Conservation (phyloP, 73 alveolate species). For the Tetrahymena malaccensis region DNA sequence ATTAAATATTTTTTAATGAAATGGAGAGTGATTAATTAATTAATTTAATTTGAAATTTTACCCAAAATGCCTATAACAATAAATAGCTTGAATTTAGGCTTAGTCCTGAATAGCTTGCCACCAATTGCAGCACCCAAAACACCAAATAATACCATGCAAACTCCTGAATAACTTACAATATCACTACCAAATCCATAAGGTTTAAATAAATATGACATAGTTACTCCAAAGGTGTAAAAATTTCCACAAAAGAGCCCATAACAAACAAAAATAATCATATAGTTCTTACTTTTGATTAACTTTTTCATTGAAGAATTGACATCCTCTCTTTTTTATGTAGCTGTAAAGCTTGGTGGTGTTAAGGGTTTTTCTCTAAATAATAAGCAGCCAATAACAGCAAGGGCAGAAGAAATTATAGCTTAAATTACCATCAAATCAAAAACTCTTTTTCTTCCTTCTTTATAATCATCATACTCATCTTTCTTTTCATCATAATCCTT, state of each 20-base stretch:
- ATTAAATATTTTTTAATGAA: background rate
- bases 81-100: background rate
- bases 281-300: background rate
- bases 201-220: background rate
- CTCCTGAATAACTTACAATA: background rate
- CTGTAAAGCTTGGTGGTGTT: background rate
- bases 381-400: background rate
- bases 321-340: background rate
- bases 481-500: background rate
- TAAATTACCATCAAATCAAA: background rate
- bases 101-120: background rate
- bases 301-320: background rate
- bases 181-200: background rate
- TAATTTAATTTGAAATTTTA: background rate
- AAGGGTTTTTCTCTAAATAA: background rate
- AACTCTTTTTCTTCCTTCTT: background rate
- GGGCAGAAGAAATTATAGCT: background rate
- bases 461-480: background rate
- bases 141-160: background rate
- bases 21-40: background rate
- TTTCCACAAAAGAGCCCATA: background rate
- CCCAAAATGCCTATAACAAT: background rate
- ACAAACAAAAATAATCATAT: background rate
- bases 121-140: background rate
- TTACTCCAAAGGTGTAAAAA: background rate